Conservation (phyloP, 2,329 filamentous ascomycete species). For the Aspergillus candidus region DNA sequence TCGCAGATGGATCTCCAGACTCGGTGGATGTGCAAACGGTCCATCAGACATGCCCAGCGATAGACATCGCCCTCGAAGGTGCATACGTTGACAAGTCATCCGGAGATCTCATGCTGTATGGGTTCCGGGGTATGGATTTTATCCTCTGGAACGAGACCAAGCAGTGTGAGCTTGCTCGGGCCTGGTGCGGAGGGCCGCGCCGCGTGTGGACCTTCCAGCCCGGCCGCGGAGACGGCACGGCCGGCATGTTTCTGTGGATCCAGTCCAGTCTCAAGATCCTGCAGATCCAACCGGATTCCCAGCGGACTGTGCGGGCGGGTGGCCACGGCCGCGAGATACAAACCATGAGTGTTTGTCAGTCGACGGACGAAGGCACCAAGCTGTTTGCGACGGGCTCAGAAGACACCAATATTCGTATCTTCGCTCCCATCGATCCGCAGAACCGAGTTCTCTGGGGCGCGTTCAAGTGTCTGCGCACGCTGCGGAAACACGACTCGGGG, state of each 20-base stretch:
- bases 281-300: conserved; percentile 37
- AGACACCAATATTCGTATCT: conserved; percentile 71
- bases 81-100: conserved; percentile 52
- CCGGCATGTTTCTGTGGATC: conserved; percentile 65
- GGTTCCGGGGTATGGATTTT: conserved; percentile 75
- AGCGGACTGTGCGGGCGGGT: conserved; percentile 55
- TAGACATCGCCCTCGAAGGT: conserved; percentile 71
- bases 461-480: conserved; percentile 53
- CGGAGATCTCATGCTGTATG: conserved; percentile 63
- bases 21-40: conserved; percentile 43
- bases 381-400: conserved; percentile 64
- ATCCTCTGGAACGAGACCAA: conserved; percentile 72
- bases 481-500: conserved; percentile 75
- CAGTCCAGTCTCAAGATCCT: conserved; percentile 56
- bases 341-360: conserved; percentile 46
- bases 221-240: conserved; percentile 18
- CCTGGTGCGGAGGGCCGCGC: conserved; percentile 82
- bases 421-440: conserved; percentile 16
- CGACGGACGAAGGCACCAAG: conserved; percentile 8
- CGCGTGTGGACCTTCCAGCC: conserved; percentile 62
- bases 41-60: conserved; percentile 63
- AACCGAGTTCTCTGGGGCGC: conserved; percentile 16
- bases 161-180: conserved; percentile 61
- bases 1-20: conserved; percentile 21
- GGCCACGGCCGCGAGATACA: conserved; percentile 86